Evolutionary conservation across 2,329 filamentous ascomycete genomes (phyloP), one percentile per base, ranked within the genome.

Genomic region (Eutypa lata): DNA sequence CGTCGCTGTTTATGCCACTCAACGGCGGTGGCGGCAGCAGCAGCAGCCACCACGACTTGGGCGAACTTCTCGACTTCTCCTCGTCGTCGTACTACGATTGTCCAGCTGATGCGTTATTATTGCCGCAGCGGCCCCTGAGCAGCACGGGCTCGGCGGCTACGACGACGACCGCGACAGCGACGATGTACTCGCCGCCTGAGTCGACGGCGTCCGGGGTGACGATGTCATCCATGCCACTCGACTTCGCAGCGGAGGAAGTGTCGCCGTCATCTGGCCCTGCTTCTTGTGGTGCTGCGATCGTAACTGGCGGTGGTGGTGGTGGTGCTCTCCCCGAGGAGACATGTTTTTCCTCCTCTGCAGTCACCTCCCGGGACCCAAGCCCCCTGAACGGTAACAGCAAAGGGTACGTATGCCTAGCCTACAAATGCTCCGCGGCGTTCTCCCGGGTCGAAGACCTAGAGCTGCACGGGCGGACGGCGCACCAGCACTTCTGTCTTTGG

Each of bases 401-500:
- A 26, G 47, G 45, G 19, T 50, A 53, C 35, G 33, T 24, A 3
- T 52, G 52, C 14, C 21, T 44, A 6, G 50, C 7, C 7, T 43
- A 35, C 28, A 21, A n/a, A 7, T 52, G 53, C 45, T 21, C 14
- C 18, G 44, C 24, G 13, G 38, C 24, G 3, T 52, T 53, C 22
- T 14, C 21, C 16, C 31, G 45, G 8, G 50, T 49, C 14, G 22
- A 51, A 35, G 53, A 56, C 21, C 50, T 55, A 37, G 53, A 53
- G 26, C n/a, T 38, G 5, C 64, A 69, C 40, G 57, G 65, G 48
- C 57, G 57, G 45, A 57, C 64, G 21, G 59, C 53, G 16, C 65
- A 72, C 50, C 61, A 61, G 2, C 62, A 74, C 52, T 58, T 66
- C 1, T 77, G 75, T 55, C 68, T 69, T 49, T 77, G 74, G 75